These are phyloP conservation scores for Hypoxylon sp. DNA, from an alignment of 2,329 filamentous ascomycete genomes.

Conservation along the genomic window DNA sequence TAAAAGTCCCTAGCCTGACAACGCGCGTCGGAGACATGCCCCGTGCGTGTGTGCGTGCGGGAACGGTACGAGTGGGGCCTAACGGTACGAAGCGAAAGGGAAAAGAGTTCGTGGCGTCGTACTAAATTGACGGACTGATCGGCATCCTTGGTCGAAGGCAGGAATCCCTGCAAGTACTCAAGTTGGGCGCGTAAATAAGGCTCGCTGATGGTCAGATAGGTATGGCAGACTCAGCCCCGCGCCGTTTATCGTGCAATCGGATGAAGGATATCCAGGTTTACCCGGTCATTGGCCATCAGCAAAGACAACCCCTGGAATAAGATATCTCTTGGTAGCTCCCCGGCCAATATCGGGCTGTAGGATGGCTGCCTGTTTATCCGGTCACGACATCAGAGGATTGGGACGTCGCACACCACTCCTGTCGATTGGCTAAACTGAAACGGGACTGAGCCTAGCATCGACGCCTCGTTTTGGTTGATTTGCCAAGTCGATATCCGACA, in stretches of 20 bases:
- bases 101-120: conserved; percentile 40
- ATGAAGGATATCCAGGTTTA: conserved; percentile 49
- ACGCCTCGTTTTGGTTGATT: conserved; percentile 18
- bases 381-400: conserved; percentile 22
- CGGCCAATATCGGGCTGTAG: conserved; percentile 28
- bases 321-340: conserved; percentile 24
- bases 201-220: conserved; percentile 56
- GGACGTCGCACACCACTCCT: conserved; percentile 26
- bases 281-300: conserved; percentile 53
- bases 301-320: conserved; percentile 33
- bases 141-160: conserved; percentile 35
- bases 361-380: conserved; percentile 30
- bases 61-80: conserved; percentile 34
- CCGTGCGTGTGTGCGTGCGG: conserved; percentile 38
- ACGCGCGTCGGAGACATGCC: conserved; percentile 30
- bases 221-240: conserved; percentile 47
- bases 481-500: conserved; percentile 34
- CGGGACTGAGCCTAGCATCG: conserved; percentile 20
- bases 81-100: conserved; percentile 39
- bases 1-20: conserved; percentile 28
- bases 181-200: conserved; percentile 62
- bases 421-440: conserved; percentile 21
- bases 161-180: conserved; percentile 52
- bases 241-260: conserved; percentile 57
- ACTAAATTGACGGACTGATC: conserved; percentile 36